Conservation (phyloP, 2,329 filamentous ascomycete species). For the Verticillium nonalfalfae region DNA sequence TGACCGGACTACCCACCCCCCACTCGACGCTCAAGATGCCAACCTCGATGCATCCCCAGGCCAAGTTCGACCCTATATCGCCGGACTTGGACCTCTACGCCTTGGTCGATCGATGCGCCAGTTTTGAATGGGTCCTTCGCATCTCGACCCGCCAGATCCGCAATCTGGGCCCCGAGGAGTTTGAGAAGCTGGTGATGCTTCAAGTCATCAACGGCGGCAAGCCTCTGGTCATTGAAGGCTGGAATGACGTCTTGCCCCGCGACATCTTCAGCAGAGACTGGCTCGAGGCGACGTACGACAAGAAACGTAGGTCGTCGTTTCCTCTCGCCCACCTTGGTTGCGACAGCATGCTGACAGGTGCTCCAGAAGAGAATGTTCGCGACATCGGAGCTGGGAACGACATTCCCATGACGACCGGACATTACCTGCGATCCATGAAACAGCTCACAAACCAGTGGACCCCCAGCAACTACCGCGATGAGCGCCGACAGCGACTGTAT, state of each 20-base stretch:
- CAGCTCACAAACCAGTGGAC: conserved; percentile 80
- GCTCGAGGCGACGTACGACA: conserved; percentile 72
- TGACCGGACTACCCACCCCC: not conserved
- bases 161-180: conserved; percentile 67
- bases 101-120: conserved; percentile 71
- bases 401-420: conserved; percentile 78
- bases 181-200: conserved; percentile 77
- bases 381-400: conserved; percentile 69
- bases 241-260: conserved; percentile 67
- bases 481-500: conserved; percentile 79
- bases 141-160: conserved; percentile 75
- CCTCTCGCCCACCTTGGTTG: not conserved
- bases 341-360: not conserved
- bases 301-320: conserved; percentile 55
- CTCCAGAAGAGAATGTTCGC: conserved; percentile 71
- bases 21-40: conserved; percentile 56
- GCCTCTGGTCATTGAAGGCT: conserved; percentile 86
- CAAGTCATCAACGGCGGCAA: conserved; percentile 83
- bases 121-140: conserved; percentile 81
- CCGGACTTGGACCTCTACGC: conserved; percentile 73
- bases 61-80: conserved; percentile 86
- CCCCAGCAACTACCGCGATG: conserved; percentile 68
- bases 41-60: conserved; percentile 66
- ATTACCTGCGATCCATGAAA: conserved; percentile 85
- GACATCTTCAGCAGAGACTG: conserved; percentile 75